These are phyloP conservation scores for Apium graveolens DNA, from an alignment of 129 eudicot species.

Conservation along the genomic window DNA sequence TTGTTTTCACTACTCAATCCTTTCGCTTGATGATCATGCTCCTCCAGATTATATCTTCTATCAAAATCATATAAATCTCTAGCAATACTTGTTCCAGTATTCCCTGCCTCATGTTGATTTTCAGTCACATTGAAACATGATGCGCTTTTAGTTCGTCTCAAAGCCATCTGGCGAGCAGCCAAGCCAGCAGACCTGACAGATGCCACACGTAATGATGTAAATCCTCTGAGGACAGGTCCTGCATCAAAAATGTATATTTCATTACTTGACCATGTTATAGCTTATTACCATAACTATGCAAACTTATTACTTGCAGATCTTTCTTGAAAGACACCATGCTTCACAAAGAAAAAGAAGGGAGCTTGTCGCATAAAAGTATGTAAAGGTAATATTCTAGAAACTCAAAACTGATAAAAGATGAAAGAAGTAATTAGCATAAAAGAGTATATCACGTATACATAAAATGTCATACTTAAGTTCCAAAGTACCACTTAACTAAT, in stretches of 20 bases:
- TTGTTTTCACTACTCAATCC: slow-evolving; percentile 17
- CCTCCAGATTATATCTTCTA: slow-evolving; percentile 18
- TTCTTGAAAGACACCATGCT: neutral
- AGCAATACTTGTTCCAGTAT: slow-evolving; percentile 14
- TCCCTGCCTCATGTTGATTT: slow-evolving; percentile 19
- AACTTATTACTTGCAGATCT: neutral
- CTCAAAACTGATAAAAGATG: neutral
- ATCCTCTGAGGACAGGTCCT: slow-evolving; percentile 5
- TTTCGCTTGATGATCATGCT: slow-evolving; percentile 17
- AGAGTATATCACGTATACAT: neutral
- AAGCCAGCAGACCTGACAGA: slow-evolving; percentile 16
- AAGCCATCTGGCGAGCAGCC: slow-evolving; percentile 42
- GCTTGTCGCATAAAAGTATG: neutral
- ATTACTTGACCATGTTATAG: neutral
- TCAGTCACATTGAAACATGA: slow-evolving; percentile 23
- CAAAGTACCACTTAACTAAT: neutral
- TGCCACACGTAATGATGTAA: slow-evolving; percentile 10
- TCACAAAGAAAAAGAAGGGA: neutral
- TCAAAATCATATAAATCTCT: slow-evolving; percentile 13
- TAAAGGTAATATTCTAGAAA: neutral
- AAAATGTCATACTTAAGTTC: neutral
- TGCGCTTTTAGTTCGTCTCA: slow-evolving; percentile 7
- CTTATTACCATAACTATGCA: neutral
- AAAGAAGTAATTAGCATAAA: neutral
- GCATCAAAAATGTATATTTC: neutral